phyloP scores from a whole-genome alignment of 192 early-diverging fungal genomes.

The Geosiphon pyriformis region DNA sequence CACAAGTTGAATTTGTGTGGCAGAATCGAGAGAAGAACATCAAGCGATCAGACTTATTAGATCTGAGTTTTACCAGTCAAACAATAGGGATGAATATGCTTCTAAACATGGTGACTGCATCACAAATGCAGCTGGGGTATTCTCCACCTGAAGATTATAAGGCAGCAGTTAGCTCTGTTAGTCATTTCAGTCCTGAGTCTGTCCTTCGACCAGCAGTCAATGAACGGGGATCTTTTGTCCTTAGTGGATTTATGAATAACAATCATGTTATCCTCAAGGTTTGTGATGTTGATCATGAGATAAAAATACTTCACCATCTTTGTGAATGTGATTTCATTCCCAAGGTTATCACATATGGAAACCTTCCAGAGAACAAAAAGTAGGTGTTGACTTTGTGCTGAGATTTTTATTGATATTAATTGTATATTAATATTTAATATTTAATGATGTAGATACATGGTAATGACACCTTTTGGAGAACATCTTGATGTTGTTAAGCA shows the following conservation, averaged over 20 bases:
- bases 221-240: neutral
- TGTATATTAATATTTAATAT: too few species aligned
- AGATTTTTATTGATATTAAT: constrained; percentile 5
- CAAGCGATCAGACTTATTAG: too few species aligned
- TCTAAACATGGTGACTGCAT: too few species aligned
- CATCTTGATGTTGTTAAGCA: constrained; percentile 4
- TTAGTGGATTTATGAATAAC: constrained; percentile 1
- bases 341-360: neutral
- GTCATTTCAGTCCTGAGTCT: too few species aligned
- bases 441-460: constrained; percentile 14
- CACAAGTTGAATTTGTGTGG: too few species aligned
- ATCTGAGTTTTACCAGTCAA: too few species aligned
- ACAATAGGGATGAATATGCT: too few species aligned
- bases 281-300: constrained; percentile 11
- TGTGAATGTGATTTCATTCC: neutral
- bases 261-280: neutral
- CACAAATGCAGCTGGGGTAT: too few species aligned
- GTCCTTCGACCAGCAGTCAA: too few species aligned
- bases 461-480: constrained; percentile 3
- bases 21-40: too few species aligned
- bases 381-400: neutral
- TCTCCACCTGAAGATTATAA: too few species aligned
- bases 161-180: too few species aligned
- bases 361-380: neutral
- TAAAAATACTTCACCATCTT: neutral